phyloP scores from a whole-genome alignment of 257 asterid genomes.

The Nicotiana sylvestris region DNA sequence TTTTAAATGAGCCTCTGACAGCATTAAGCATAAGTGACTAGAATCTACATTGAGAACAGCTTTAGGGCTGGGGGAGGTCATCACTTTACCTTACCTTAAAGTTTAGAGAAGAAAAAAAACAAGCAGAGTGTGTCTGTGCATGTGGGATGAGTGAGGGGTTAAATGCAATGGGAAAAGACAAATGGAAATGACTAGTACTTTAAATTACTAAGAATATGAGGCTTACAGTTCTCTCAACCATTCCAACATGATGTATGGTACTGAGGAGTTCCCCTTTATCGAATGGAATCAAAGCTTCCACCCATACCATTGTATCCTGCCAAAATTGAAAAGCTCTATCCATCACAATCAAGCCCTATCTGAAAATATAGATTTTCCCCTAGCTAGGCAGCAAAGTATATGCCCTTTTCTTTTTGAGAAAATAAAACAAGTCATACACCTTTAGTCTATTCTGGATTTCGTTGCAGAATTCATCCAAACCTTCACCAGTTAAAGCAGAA shows the following conservation, averaged over 20 bases:
- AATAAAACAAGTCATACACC: slow-evolving; percentile 37
- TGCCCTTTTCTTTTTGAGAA: neutral
- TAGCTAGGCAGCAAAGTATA: neutral
- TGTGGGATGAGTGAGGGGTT: neutral
- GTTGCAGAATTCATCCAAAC: slow-evolving; percentile 78
- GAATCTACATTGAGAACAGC: neutral
- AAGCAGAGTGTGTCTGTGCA: too few relatives aligned
- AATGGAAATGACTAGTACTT: neutral
- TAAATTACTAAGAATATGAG: neutral
- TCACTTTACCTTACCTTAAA: neutral
- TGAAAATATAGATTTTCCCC: neutral
- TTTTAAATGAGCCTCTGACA: too few relatives aligned
- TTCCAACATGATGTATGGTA: slow-evolving; percentile 87
- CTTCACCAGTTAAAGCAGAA: slow-evolving; percentile 96
- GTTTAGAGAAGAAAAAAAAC: neutral
- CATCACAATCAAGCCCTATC: neutral
- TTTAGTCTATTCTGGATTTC: slow-evolving; percentile 81
- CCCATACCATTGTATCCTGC: slow-evolving; percentile 95
- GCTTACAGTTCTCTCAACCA: slow-evolving; percentile 83
- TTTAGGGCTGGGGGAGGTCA: neutral
- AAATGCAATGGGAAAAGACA: neutral
- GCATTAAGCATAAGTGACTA: neutral
- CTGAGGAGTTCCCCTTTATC: slow-evolving; percentile 91
- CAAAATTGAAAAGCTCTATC: slow-evolving; percentile 12
- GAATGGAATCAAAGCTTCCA: slow-evolving; percentile 93